A percentile compares a stretch with the other conserved stretches of the same genome.
phyloP scores from a whole-genome alignment of 2,329 filamentous ascomycete genomes.

The Aspergillus brunneoviolaceus region DNA sequence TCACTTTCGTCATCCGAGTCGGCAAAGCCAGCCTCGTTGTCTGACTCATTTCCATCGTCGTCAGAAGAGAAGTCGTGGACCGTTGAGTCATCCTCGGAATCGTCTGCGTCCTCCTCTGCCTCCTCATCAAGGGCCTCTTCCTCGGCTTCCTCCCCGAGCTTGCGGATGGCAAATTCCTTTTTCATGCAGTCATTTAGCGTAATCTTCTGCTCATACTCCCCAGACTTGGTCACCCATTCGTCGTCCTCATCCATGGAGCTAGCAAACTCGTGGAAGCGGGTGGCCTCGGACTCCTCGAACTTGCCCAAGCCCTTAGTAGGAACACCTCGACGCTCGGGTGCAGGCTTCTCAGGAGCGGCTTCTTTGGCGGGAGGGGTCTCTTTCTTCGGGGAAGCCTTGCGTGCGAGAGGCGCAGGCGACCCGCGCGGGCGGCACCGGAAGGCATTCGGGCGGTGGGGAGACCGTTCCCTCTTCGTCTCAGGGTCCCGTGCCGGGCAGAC shows the following conservation, averaged over 20 bases:
- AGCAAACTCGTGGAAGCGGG: slow-evolving; percentile 83
- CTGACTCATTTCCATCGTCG: slow-evolving; percentile 74
- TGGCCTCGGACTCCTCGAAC: slow-evolving; percentile 45
- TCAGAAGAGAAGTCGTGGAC: slow-evolving; percentile 52
- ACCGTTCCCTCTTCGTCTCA: slow-evolving; percentile 28
- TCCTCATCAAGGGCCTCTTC: slow-evolving; percentile 80
- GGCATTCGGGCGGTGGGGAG: slow-evolving; percentile 23
- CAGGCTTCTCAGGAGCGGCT: slow-evolving; percentile 9
- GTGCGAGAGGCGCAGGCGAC: slow-evolving; percentile 43
- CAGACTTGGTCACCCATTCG: slow-evolving; percentile 80
- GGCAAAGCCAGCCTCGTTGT: slow-evolving; percentile 72
- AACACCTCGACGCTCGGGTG: slow-evolving; percentile 27
- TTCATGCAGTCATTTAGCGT: slow-evolving; percentile 86
- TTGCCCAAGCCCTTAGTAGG: slow-evolving; percentile 39
- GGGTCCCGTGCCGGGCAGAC: slow-evolving; percentile 44
- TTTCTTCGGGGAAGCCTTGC: slow-evolving; percentile 27
- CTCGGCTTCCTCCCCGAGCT: slow-evolving; percentile 83
- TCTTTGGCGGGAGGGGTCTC: slow-evolving; percentile 6
- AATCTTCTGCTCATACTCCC: slow-evolving; percentile 65
- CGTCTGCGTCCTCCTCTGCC: slow-evolving; percentile 48
- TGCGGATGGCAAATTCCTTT: slow-evolving; percentile 86
- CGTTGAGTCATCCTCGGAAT: slow-evolving; percentile 65
- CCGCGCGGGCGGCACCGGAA: slow-evolving; percentile 34
- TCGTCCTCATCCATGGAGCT: slow-evolving; percentile 78
- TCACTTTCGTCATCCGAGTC: slow-evolving; percentile 65